A percentile compares a stretch with the other conserved stretches of the same genome.
These are phyloP conservation scores for Penicillium soppii DNA, from an alignment of 495 filamentous ascomycete genomes.

Conservation along the genomic window DNA sequence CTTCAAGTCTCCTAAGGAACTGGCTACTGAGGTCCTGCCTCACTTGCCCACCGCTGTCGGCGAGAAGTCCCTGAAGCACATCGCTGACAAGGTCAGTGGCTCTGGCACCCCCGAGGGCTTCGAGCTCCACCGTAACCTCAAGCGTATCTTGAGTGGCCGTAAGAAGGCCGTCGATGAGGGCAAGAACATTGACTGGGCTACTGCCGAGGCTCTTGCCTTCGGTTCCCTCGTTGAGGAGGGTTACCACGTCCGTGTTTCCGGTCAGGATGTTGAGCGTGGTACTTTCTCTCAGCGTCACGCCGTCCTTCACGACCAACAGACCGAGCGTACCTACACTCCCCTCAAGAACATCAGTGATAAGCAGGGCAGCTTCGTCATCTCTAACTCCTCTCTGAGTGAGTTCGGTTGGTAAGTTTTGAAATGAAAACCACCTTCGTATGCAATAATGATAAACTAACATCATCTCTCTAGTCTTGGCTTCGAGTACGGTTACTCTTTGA, in stretches of 20 bases:
- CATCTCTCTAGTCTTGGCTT: constrained; percentile 77
- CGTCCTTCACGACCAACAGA: constrained; percentile 96
- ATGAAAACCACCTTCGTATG: not conserved
- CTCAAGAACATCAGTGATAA: constrained; percentile 83
- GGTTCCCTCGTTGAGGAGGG: constrained; percentile 88
- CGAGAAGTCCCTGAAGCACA: constrained; percentile 66
- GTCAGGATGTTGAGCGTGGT: constrained; percentile 98
- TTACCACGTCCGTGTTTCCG: constrained; percentile 93
- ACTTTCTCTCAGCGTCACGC: constrained; percentile 98
- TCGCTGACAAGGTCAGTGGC: constrained; percentile 72
- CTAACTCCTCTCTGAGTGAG: constrained; percentile 95
- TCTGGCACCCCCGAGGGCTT: constrained; percentile 77
- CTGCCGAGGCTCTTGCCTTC: constrained; percentile 94
- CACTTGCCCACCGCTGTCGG: constrained; percentile 86
- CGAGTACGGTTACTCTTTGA: constrained; percentile 97
- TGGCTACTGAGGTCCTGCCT: constrained; percentile 90
- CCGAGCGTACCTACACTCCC: constrained; percentile 87
- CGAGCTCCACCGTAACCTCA: constrained; percentile 86
- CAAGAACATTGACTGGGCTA: constrained; percentile 95
- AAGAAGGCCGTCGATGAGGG: constrained; percentile 93
- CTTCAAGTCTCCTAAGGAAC: constrained; percentile 98
- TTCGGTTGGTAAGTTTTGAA: constrained; percentile 67
- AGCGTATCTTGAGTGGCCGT: constrained; percentile 88
- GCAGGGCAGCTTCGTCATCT: constrained; percentile 93
- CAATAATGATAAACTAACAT: constrained; percentile 24